Conservation (phyloP, 352 stramenopile species). For the Phytopythium kandeliae region DNA sequence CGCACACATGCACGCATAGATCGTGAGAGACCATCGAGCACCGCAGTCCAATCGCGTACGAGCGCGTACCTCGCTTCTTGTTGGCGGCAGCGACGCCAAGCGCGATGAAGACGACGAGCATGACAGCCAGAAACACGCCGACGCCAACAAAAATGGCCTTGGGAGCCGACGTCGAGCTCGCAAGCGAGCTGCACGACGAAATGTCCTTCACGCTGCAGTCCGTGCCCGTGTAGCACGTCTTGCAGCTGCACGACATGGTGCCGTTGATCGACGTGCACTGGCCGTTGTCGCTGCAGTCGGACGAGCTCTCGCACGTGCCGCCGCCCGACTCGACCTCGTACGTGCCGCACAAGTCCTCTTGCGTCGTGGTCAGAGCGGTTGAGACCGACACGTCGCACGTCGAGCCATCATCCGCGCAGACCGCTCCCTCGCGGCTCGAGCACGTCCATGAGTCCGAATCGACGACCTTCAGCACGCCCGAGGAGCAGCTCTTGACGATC, state of each 20-base stretch:
- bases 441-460: constrained; percentile 65
- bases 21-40: no score
- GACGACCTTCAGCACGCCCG: constrained; percentile 43
- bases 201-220: constrained; percentile 78
- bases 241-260: constrained; percentile 60
- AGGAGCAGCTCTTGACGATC: constrained; percentile 59
- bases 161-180: constrained; percentile 49
- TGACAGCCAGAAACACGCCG: constrained; percentile 64
- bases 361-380: constrained; percentile 45
- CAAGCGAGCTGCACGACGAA: constrained; percentile 52
- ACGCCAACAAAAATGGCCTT: constrained; percentile 73
- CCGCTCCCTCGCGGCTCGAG: constrained; percentile 61
- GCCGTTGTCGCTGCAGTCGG: constrained; percentile 67
- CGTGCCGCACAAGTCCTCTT: constrained; percentile 72
- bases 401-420: constrained; percentile 55
- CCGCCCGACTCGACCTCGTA: constrained; percentile 62
- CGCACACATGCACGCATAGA: no score
- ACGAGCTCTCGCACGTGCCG: constrained; percentile 52
- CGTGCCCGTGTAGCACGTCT: constrained; percentile 73
- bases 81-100: constrained; percentile 65
- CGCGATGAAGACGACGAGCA: constrained; percentile 68
- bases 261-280: constrained; percentile 64
- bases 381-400: constrained; percentile 64
- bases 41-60: no score
- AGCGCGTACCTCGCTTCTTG: constrained; percentile 52